phyloP scores from a whole-genome alignment of 306 rosid species.

The Lupinus albus region DNA sequence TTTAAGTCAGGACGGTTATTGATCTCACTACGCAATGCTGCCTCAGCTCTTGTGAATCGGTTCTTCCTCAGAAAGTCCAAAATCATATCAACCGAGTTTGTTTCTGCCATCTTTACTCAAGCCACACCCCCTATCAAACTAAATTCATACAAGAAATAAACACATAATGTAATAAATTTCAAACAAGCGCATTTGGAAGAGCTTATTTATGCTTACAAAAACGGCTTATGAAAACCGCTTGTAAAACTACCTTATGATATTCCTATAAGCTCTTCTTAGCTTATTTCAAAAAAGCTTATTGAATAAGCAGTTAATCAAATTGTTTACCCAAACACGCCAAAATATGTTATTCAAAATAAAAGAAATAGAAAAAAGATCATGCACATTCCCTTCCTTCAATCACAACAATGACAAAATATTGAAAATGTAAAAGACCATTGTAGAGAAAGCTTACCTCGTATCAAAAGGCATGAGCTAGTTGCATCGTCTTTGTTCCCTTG shows the following conservation, averaged over 20 bases:
- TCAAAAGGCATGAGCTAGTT: conserved; percentile 49
- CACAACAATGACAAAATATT: background rate
- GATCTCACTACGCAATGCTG: conserved; percentile 74
- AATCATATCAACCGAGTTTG: conserved; percentile 65
- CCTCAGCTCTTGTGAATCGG: conserved; percentile 68
- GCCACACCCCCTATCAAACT: conserved; percentile 45
- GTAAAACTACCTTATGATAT: too few relatives aligned
- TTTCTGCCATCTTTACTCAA: conserved; percentile 50
- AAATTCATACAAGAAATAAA: conserved; percentile 18
- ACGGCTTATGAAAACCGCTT: too few relatives aligned
- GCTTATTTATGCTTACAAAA: too few relatives aligned
- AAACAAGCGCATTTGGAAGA: conserved; percentile 10
- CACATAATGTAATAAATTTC: conserved; percentile 29
- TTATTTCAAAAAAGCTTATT: too few relatives aligned
- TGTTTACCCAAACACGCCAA: too few relatives aligned
- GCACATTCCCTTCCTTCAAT: background rate
- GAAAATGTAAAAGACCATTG: background rate
- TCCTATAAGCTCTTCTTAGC: too few relatives aligned
- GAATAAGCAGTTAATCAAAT: too few relatives aligned
- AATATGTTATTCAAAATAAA: conserved; percentile 21
- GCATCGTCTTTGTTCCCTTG: conserved; percentile 55
- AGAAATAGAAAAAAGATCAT: background rate
- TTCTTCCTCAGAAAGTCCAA: conserved; percentile 67
- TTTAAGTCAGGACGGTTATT: conserved; percentile 58
- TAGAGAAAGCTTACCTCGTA: conserved; percentile 44